Percentiles rank a stretch among this genome's conserved stretches.
Conservation (phyloP, 208 protist species). For the Crithidia expoeki region DNA sequence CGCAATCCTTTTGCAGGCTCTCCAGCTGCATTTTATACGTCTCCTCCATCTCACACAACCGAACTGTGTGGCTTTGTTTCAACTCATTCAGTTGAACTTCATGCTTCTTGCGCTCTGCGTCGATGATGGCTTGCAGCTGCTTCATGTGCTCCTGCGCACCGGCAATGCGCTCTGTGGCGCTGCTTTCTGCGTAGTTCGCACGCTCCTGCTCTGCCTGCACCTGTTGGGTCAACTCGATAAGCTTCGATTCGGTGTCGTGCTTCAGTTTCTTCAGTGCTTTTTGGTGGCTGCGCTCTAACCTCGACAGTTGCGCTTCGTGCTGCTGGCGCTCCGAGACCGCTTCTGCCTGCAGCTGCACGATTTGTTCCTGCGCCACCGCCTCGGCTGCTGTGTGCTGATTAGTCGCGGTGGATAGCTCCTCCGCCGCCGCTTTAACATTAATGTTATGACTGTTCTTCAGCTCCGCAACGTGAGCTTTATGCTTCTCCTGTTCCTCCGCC, state of each 20-base stretch:
- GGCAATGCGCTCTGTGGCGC: not conserved
- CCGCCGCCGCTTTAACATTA: constrained; percentile 14
- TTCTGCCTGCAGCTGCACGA: not conserved
- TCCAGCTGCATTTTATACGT: not conserved
- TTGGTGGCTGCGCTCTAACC: not conserved
- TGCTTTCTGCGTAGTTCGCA: constrained; percentile 18
- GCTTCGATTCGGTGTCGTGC: constrained; percentile 1
- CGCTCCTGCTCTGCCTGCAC: constrained; percentile 16
- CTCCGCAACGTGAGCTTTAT: not conserved
- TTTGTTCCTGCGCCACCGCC: not conserved
- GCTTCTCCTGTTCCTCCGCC: not conserved
- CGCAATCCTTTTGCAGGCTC: constrained; percentile 12
- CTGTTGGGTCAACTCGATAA: constrained; percentile 23
- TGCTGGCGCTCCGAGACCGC: constrained; percentile 3
- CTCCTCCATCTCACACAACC: not conserved
- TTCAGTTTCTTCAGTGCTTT: constrained; percentile 10
- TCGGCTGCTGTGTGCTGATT: not conserved
- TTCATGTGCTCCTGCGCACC: constrained; percentile 10
- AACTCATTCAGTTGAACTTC: not conserved
- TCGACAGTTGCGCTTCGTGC: not conserved
- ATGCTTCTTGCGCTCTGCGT: constrained; percentile 14
- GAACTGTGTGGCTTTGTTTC: not conserved
- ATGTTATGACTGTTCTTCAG: constrained; percentile 5
- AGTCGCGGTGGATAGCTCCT: constrained; percentile 6
- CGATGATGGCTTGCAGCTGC: constrained; percentile 2